Conservation (phyloP, 169 alveolate genomes). For the Eimeria zaria region DNA sequence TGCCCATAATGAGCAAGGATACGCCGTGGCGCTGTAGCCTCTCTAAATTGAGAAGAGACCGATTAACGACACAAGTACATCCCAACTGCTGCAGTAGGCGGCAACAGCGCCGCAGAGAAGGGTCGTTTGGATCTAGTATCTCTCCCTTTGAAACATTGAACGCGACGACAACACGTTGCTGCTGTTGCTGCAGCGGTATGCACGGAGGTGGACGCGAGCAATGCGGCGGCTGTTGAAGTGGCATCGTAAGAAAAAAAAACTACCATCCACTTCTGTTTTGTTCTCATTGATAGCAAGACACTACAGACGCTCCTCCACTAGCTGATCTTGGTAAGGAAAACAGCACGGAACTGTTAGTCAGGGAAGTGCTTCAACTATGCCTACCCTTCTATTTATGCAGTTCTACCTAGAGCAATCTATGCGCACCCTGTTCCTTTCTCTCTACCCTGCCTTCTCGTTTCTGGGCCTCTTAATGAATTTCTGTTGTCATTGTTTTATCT, state of each 20-base stretch:
- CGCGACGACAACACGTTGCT: conserved; percentile 46
- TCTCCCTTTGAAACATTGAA: conserved; percentile 44
- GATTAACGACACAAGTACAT: conserved; percentile 19
- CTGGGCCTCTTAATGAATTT: too few relatives aligned
- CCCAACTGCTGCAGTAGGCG: conserved; percentile 48
- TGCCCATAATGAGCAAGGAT: conserved; percentile 35
- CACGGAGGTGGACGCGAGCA: not conserved
- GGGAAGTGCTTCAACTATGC: too few relatives aligned
- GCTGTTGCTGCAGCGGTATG: conserved; percentile 27
- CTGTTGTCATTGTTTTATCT: too few relatives aligned
- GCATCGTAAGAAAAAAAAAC: not conserved
- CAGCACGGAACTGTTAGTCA: too few relatives aligned
- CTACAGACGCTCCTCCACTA: too few relatives aligned
- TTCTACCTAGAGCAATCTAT: too few relatives aligned
- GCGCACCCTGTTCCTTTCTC: too few relatives aligned
- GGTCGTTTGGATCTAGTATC: conserved; percentile 17
- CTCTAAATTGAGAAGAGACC: not conserved
- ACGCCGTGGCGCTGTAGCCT: conserved; percentile 33
- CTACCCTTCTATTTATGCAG: too few relatives aligned
- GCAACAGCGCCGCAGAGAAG: conserved; percentile 42
- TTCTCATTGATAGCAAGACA: too few relatives aligned
- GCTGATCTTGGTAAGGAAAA: too few relatives aligned
- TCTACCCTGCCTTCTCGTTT: too few relatives aligned
- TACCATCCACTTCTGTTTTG: not conserved
- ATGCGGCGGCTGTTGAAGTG: not conserved